Base-by-base conservation (phyloP, 2,329 filamentous ascomycete genomes). In the Exserohilum turcica region DNA sequence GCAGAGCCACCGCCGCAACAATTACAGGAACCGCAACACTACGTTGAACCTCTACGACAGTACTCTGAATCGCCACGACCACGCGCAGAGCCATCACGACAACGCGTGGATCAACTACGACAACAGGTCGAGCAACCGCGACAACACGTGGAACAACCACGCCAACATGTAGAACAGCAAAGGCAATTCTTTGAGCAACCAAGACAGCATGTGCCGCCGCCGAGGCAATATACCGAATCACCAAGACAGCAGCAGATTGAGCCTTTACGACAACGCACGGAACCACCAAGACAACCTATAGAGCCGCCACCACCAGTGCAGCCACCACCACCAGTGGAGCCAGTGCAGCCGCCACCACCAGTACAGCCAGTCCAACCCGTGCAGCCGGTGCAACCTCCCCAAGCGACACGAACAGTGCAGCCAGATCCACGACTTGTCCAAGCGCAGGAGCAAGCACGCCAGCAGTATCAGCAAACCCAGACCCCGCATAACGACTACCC, bases 401-500 rank as follows among this genome's bases (percentile, higher is more conserved):
- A 43, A 48, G 45, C 47, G 29, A 27, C 53, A 18, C 61, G 68
- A 44, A 51, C 48, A 36, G 50, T 70, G 7, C 71, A 73, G 50
- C 72, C 72, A 31, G 71, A 74, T 52, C 70, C 71, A 27, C 64
- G 68, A 8, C 57, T 74, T 48, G 64, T 72, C 12, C 72, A 72
- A 49, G 73, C 68, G 39, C 71, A 72, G 49, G 68, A 75, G 52
- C 67, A 73, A 54, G 72, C 70, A 24, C 69, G 68, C 13, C 73
- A 77, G 45, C 66, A 73, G 36, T 73, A 72, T 46, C 73, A 72
- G 49, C 73, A 76, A 33, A 79, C 77, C 50, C 86, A 92, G 59
- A 84, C 96, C 2, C 92, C 93, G 12, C 92, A 97, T 66, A 95
- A 97, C 65, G 91, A 94, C 8, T 97, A 97, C 71, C 92, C 93